phyloP scores from a whole-genome alignment of 2,329 filamentous ascomycete species.

The Phyllosticta citrichinensis region DNA sequence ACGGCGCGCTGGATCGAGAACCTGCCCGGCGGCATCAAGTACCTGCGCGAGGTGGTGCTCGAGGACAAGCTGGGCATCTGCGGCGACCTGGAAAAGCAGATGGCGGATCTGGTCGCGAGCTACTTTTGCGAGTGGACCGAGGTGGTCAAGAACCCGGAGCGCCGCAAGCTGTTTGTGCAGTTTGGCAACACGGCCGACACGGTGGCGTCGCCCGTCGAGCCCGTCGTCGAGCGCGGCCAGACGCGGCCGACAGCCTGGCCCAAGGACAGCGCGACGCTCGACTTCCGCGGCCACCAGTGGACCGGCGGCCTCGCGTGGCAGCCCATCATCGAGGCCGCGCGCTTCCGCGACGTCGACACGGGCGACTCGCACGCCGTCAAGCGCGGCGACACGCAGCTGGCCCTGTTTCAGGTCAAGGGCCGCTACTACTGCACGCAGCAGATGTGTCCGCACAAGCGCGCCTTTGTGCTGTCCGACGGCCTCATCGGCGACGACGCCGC shows the following conservation, averaged over 20 bases:
- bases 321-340: constrained; percentile 59
- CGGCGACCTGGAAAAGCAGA: constrained; percentile 74
- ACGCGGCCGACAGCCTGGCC: constrained; percentile 69
- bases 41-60: constrained; percentile 72
- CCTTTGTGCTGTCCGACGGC: constrained; percentile 81
- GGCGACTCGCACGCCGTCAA: constrained; percentile 71
- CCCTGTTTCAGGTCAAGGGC: constrained; percentile 73
- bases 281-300: constrained; percentile 65
- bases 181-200: constrained; percentile 76
- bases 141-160: constrained; percentile 59
- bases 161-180: constrained; percentile 63
- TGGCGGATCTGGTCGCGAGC: constrained; percentile 71
- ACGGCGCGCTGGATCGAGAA: constrained; percentile 82
- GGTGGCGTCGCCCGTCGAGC: constrained; percentile 55
- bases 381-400: constrained; percentile 79
- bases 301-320: constrained; percentile 58
- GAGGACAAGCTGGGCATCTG: constrained; percentile 81
- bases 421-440: constrained; percentile 80
- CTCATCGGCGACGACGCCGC: constrained; percentile 60
- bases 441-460: constrained; percentile 89
- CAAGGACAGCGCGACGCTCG: constrained; percentile 52
- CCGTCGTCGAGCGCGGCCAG: constrained; percentile 63
- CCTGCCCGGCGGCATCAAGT: constrained; percentile 73
- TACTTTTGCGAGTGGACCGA: constrained; percentile 93
- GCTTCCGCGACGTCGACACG: constrained; percentile 61